Conservation (phyloP, 306 rosid genomes). For the Arachis hypogaea region DNA sequence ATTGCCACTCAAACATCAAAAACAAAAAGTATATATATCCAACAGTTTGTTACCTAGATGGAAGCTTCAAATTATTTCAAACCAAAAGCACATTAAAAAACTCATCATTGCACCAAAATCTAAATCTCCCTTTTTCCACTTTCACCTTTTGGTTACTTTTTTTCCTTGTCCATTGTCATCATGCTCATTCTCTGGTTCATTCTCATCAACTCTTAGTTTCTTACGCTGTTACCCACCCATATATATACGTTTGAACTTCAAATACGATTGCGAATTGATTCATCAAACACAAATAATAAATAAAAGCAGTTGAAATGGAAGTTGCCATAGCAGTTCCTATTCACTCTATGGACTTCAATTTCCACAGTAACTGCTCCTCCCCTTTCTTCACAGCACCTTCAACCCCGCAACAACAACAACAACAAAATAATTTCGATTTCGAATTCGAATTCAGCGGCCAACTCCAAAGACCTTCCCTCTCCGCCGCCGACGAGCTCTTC, state of each 20-base stretch:
- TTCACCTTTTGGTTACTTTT: not conserved
- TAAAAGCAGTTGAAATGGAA: slow-evolving; percentile 38
- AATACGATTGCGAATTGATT: slow-evolving; percentile 14
- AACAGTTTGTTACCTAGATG: too few species aligned
- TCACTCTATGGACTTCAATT: slow-evolving; percentile 59
- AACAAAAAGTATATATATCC: too few species aligned
- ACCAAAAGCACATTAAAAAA: too few species aligned
- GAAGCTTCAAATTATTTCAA: too few species aligned
- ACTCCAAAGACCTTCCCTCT: slow-evolving; percentile 50
- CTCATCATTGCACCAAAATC: slow-evolving; percentile 13
- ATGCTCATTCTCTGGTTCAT: too few species aligned
- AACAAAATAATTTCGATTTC: slow-evolving; percentile 26
- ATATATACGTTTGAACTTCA: slow-evolving; percentile 7
- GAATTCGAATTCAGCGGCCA: slow-evolving; percentile 66
- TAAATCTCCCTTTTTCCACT: slow-evolving; percentile 29
- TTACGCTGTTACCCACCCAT: not conserved
- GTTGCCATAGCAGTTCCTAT: slow-evolving; percentile 48
- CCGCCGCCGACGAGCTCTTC: slow-evolving; percentile 84
- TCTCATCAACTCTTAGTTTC: too few species aligned
- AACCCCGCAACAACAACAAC: slow-evolving; percentile 50
- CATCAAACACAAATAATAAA: not conserved
- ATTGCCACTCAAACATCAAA: too few species aligned
- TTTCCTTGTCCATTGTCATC: too few species aligned
- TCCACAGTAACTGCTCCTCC: slow-evolving; percentile 71
- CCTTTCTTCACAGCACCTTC: slow-evolving; percentile 82